phyloP scores from a whole-genome alignment of 164 flowering plant genomes.

The Macadamia integrifolia region DNA sequence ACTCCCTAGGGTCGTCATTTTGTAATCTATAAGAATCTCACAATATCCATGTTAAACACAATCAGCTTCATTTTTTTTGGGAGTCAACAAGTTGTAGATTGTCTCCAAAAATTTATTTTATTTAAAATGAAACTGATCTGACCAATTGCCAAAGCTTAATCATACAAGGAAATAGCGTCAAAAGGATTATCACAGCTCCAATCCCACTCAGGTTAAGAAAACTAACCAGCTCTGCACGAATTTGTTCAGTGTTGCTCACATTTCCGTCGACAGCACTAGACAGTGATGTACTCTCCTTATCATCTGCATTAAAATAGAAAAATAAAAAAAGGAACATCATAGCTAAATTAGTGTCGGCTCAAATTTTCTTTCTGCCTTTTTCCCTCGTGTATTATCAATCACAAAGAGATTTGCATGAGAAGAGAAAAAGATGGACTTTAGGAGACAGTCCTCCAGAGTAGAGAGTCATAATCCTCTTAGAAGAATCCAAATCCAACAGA shows the following conservation, averaged over 20 bases:
- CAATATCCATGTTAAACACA: neutral
- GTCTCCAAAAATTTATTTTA: neutral
- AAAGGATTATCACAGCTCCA: neutral
- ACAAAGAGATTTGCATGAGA: too few relatives aligned
- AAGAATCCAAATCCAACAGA: too few relatives aligned
- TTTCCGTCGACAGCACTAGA: conserved; percentile 1
- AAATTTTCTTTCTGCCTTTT: neutral
- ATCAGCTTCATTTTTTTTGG: neutral
- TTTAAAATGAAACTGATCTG: conserved; percentile 1
- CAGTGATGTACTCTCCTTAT: conserved; percentile 15
- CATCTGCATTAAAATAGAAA: conserved; percentile 11
- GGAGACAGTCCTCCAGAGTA: too few relatives aligned
- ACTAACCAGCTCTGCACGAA: conserved; percentile 15
- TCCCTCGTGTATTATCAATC: too few relatives aligned
- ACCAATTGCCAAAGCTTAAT: neutral
- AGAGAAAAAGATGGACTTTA: too few relatives aligned
- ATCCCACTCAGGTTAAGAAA: neutral
- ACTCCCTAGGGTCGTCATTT: too few relatives aligned
- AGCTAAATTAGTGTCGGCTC: too few relatives aligned
- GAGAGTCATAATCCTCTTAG: too few relatives aligned
- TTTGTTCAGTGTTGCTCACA: conserved; percentile 3
- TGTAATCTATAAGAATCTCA: too few relatives aligned
- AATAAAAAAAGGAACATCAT: too few relatives aligned
- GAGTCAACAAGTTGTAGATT: neutral
- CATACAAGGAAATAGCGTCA: neutral